These are phyloP conservation scores for Annona cherimola DNA, from an alignment of 164 flowering plant genomes.

Conservation along the genomic window DNA sequence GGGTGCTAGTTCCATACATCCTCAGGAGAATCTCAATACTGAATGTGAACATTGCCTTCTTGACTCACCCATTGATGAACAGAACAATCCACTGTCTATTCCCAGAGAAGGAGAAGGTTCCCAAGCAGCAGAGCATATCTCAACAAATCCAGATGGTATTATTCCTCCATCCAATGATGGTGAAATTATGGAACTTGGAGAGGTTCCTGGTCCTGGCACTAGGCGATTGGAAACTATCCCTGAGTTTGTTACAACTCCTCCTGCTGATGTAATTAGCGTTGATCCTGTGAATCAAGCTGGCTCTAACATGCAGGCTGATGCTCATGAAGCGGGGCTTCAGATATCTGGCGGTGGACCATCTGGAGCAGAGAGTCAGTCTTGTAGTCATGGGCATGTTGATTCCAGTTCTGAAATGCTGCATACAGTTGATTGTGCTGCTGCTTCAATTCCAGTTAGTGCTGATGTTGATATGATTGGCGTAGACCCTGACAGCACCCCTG, in stretches of 20 bases:
- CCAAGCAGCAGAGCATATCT: slow-evolving; percentile 27
- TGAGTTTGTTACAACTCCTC: slow-evolving; percentile 25
- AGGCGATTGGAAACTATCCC: slow-evolving; percentile 27
- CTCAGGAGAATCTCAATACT: slow-evolving; percentile 22
- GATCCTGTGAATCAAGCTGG: slow-evolving; percentile 22
- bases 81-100: slow-evolving; percentile 23
- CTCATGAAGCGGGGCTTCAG: slow-evolving; percentile 23
- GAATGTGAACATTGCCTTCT: slow-evolving; percentile 24
- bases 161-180: slow-evolving; percentile 24
- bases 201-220: slow-evolving; percentile 26
- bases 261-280: slow-evolving; percentile 17
- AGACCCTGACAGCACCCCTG: slow-evolving; percentile 36
- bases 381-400: slow-evolving; percentile 22
- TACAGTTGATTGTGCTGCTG: slow-evolving; percentile 26
- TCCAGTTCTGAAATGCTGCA: slow-evolving; percentile 37
- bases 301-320: slow-evolving; percentile 16
- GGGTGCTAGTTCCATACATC: slow-evolving; percentile 19
- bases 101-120: slow-evolving; percentile 23
- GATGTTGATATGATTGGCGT: slow-evolving; percentile 68
- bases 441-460: slow-evolving; percentile 28
- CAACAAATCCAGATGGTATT: slow-evolving; percentile 25
- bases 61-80: slow-evolving; percentile 15
- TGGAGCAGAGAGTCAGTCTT: slow-evolving; percentile 32
- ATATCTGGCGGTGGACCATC: slow-evolving; percentile 26
- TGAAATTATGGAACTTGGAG: slow-evolving; percentile 58